Percentiles rank a stretch among this genome's conserved stretches.
These are phyloP conservation scores for Lithohypha guttulata DNA, from an alignment of 2,329 filamentous ascomycete species.

Conservation along the genomic window DNA sequence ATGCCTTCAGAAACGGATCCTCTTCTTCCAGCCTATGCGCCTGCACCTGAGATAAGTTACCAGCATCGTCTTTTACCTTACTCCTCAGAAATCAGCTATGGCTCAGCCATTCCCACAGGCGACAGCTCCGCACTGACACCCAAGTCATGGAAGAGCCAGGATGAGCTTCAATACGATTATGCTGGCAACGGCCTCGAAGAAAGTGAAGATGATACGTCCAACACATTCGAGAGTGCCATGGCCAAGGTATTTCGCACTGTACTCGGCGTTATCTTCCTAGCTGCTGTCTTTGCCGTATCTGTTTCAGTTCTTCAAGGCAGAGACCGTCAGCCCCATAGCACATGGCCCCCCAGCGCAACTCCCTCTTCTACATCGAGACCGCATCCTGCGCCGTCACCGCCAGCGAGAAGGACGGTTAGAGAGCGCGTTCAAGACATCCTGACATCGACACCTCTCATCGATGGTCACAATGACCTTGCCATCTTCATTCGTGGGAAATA, in stretches of 20 bases:
- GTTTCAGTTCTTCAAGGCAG: slow-evolving; percentile 12
- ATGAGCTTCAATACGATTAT: slow-evolving; percentile 5
- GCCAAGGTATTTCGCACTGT: slow-evolving; percentile 7
- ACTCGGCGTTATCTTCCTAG: slow-evolving; percentile 16
- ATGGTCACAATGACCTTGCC: slow-evolving; percentile 83
- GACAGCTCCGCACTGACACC: neutral
- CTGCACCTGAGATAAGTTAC: slow-evolving; percentile 22
- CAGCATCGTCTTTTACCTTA: slow-evolving; percentile 6
- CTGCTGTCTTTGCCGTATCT: slow-evolving; percentile 17
- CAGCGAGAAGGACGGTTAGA: slow-evolving; percentile 22
- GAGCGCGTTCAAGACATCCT: slow-evolving; percentile 36
- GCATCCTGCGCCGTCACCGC: slow-evolving; percentile 8
- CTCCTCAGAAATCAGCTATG: slow-evolving; percentile 7
- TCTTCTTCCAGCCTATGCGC: slow-evolving; percentile 19
- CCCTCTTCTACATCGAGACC: neutral
- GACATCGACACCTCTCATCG: slow-evolving; percentile 42
- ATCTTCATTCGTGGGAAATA: slow-evolving; percentile 57
- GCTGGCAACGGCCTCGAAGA: too few species aligned
- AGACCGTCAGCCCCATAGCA: slow-evolving; percentile 6
- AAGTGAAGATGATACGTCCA: slow-evolving; percentile 11
- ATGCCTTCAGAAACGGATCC: slow-evolving; percentile 15
- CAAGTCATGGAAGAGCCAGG: neutral
- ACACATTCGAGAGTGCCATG: slow-evolving; percentile 4
- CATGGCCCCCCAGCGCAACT: neutral
- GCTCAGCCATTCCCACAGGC: neutral